A percentile compares a stretch with the other conserved stretches of the same genome.
phyloP scores from a whole-genome alignment of 73 alveolate genomes.

The Blepharisma stoltei region DNA sequence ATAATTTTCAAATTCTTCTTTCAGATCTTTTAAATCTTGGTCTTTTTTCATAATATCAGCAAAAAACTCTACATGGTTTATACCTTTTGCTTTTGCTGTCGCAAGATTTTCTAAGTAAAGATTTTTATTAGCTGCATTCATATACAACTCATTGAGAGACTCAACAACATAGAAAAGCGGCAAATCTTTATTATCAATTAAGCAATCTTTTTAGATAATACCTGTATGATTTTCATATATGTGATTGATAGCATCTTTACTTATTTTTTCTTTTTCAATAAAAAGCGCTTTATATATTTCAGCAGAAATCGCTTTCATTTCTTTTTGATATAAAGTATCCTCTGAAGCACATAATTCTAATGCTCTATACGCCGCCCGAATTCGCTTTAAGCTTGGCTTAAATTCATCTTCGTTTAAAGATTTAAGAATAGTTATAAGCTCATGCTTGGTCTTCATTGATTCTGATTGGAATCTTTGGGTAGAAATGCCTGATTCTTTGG shows the following conservation, averaged over 20 bases:
- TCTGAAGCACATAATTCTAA: slow-evolving; percentile 24
- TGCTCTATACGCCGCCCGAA: background rate
- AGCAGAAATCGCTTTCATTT: background rate
- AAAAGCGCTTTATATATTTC: background rate
- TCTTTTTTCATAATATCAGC: background rate
- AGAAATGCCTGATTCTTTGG: no score
- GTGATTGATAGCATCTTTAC: background rate
- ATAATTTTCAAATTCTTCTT: background rate
- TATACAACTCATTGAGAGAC: background rate
- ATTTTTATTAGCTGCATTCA: background rate
- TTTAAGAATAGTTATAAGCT: background rate
- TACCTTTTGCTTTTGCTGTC: background rate
- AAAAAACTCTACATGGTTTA: background rate
- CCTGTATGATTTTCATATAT: slow-evolving; percentile 27
- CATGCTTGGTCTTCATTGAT: background rate
- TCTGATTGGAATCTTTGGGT: slow-evolving; percentile 9
- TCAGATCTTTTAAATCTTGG: background rate
- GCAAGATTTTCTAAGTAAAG: background rate
- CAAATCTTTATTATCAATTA: slow-evolving; percentile 2
- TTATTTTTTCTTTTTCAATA: background rate
- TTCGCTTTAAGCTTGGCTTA: background rate
- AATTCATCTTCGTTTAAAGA: background rate
- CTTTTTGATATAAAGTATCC: slow-evolving; percentile 4
- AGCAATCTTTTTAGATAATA: background rate
- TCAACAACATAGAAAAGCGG: background rate